phyloP scores from a whole-genome alignment of 148 eudicot genomes.

The Rhododendron simsii region DNA sequence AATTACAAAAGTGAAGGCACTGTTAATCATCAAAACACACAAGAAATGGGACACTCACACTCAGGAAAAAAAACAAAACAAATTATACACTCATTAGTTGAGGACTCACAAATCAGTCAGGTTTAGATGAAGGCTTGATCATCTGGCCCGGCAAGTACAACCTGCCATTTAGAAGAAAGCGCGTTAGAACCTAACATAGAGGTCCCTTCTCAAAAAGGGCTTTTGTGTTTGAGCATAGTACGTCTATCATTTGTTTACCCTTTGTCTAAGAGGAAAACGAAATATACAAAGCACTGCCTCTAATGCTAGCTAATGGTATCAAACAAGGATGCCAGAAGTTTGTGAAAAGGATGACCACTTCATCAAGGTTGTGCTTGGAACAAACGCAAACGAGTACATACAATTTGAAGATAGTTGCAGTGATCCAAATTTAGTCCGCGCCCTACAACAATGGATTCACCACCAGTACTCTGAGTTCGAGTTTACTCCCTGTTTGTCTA shows the following conservation, averaged over 20 bases:
- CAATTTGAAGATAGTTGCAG: background rate
- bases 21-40: conserved; percentile 35
- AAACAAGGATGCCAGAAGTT: background rate
- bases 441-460: background rate
- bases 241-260: background rate
- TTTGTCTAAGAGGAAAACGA: background rate
- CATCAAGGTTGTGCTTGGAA: background rate
- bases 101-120: conserved; percentile 23
- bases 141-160: conserved; percentile 72
- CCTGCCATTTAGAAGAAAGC: conserved; percentile 33
- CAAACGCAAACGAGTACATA: background rate
- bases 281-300: background rate
- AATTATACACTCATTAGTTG: conserved; percentile 26
- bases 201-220: background rate
- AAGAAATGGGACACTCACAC: conserved; percentile 35
- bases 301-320: background rate
- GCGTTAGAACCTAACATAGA: background rate
- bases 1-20: conserved; percentile 25
- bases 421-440: background rate
- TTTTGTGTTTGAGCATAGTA: background rate
- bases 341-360: background rate
- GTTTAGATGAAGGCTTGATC: conserved; percentile 46
- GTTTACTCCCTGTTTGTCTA: background rate
- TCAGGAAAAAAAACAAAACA: conserved; percentile 24
- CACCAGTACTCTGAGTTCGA: background rate